A percentile compares a stretch with the other conserved stretches of the same genome.
phyloP scores from a whole-genome alignment of 2,329 filamentous ascomycete species.

The Penicillium sp. region DNA sequence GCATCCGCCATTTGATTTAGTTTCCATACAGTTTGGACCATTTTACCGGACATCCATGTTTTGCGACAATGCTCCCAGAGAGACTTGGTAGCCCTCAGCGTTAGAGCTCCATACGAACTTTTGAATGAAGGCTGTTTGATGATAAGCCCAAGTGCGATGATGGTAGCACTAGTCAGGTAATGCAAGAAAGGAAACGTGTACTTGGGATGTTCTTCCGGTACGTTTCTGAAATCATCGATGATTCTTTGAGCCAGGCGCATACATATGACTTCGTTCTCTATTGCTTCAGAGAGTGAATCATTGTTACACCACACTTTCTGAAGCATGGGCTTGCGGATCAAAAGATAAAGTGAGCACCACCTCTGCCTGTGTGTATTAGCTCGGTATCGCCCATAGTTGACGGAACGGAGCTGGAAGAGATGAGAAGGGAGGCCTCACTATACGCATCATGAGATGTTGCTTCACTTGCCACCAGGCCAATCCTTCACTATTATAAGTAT shows the following conservation, averaged over 20 bases:
- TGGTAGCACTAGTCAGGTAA: slow-evolving; percentile 28
- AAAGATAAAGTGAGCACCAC: background rate
- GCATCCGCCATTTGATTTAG: background rate
- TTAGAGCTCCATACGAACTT: background rate
- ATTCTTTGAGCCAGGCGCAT: slow-evolving; percentile 28
- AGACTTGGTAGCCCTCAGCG: background rate
- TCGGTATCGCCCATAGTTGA: background rate
- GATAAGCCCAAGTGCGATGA: slow-evolving; percentile 30
- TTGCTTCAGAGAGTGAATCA: background rate
- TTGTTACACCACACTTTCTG: background rate
- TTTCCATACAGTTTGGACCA: background rate
- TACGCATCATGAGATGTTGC: background rate
- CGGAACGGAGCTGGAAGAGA: background rate
- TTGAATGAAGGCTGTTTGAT: background rate
- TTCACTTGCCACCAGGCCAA: background rate
- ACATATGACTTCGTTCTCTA: slow-evolving; percentile 32
- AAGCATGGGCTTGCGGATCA: slow-evolving; percentile 1
- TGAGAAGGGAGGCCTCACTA: background rate
- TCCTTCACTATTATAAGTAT: background rate
- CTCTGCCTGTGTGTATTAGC: background rate
- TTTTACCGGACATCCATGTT: background rate
- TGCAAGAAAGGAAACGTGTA: slow-evolving; percentile 35
- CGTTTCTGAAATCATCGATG: slow-evolving; percentile 27
- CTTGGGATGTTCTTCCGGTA: slow-evolving; percentile 28
- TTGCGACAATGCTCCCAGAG: background rate